phyloP scores from a whole-genome alignment of 2,329 filamentous ascomycete genomes.

The Cladophialophora psammophila region DNA sequence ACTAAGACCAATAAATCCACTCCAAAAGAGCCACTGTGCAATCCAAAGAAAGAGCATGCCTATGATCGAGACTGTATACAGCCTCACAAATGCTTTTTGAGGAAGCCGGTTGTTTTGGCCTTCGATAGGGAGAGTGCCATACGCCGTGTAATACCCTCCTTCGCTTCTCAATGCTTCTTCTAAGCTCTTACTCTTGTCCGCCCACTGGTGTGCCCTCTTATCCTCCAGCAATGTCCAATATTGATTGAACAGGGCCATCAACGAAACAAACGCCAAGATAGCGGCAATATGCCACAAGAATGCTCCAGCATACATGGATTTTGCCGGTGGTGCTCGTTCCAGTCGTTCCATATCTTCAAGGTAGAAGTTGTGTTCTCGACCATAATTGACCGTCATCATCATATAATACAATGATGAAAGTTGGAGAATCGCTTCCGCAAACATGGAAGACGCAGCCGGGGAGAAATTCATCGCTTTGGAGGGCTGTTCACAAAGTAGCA shows the following conservation, averaged over 20 bases:
- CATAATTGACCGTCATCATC: constrained; percentile 43
- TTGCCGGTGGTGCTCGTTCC: constrained; percentile 36
- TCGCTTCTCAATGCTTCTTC: constrained; percentile 18
- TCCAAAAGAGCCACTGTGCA: constrained; percentile 45
- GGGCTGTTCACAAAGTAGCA: constrained; percentile 32
- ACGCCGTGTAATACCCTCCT: background rate
- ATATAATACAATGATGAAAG: constrained; percentile 40
- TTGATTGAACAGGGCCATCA: constrained; percentile 10
- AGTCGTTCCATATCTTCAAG: constrained; percentile 30
- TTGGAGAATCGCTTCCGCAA: constrained; percentile 44
- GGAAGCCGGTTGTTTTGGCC: constrained; percentile 11
- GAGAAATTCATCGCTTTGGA: constrained; percentile 33
- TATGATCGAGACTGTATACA: constrained; percentile 32
- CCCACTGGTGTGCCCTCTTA: constrained; percentile 19
- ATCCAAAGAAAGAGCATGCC: constrained; percentile 41
- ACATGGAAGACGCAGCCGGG: constrained; percentile 34
- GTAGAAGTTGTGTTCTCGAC: constrained; percentile 44
- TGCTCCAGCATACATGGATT: constrained; percentile 45
- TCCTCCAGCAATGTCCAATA: constrained; percentile 21
- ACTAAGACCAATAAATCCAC: constrained; percentile 42
- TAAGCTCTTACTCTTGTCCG: constrained; percentile 8
- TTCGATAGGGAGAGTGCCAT: constrained; percentile 19
- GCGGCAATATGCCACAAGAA: constrained; percentile 38
- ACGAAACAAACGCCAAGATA: constrained; percentile 21
- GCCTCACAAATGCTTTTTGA: constrained; percentile 25